Evolutionary conservation across 306 rosid species (phyloP).

Genomic region (Fragaria vesca): DNA sequence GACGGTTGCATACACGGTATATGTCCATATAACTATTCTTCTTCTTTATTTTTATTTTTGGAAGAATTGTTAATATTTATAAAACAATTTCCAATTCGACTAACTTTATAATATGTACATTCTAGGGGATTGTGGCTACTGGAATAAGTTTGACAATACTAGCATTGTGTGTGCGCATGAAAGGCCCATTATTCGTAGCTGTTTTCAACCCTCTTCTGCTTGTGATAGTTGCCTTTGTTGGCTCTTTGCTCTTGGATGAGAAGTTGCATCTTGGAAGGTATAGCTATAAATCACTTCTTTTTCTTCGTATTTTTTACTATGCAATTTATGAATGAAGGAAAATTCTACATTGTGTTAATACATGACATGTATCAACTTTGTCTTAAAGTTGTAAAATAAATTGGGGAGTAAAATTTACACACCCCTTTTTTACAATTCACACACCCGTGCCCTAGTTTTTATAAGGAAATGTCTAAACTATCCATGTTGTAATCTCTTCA

Average conservation of each 20-base stretch:
- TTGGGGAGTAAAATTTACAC: no score
- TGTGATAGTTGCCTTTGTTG: slow-evolving; percentile 42
- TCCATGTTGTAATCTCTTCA: no score
- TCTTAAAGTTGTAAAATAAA: no score
- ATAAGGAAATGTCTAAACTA: no score
- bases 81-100: no score
- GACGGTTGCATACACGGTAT: slow-evolving; percentile 55
- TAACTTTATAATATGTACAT: not conserved
- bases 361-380: not conserved
- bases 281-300: not conserved
- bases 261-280: slow-evolving; percentile 57
- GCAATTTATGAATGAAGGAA: not conserved
- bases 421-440: no score
- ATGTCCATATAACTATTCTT: not conserved
- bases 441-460: no score
- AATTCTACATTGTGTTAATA: no score
- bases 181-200: slow-evolving; percentile 57
- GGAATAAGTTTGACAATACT: slow-evolving; percentile 29
- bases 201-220: slow-evolving; percentile 52
- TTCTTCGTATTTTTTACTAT: no score
- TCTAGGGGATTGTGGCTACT: slow-evolving; percentile 49
- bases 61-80: no score
- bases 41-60: not conserved
- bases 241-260: slow-evolving; percentile 39
- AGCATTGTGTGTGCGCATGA: slow-evolving; percentile 40